Conservation (phyloP, 2,329 filamentous ascomycete genomes). For the Trichophyton verrucosum region DNA sequence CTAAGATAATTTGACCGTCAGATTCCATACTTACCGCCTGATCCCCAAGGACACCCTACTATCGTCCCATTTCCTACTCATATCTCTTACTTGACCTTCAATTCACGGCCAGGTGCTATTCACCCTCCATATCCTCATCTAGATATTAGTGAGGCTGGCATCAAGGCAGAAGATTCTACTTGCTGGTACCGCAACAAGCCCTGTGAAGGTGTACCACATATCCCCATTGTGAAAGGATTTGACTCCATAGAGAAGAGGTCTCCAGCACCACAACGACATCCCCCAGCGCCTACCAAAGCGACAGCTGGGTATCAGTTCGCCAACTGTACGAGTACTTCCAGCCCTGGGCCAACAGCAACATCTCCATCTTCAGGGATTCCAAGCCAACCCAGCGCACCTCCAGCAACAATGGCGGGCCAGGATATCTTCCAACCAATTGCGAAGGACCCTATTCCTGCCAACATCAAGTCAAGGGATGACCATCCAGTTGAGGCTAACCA, state of each 20-base stretch:
- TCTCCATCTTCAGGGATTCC: neutral
- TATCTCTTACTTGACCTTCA: conserved; percentile 7
- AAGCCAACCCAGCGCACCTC: neutral
- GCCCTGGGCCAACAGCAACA: neutral
- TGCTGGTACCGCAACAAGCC: conserved; percentile 4
- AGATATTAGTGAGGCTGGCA: neutral
- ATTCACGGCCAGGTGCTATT: neutral
- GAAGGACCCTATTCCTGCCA: conserved; percentile 26
- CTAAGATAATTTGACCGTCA: neutral
- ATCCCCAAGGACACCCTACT: conserved; percentile 7
- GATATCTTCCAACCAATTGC: conserved; percentile 33
- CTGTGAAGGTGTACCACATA: conserved; percentile 7
- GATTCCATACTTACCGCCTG: conserved; percentile 4
- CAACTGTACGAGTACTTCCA: neutral
- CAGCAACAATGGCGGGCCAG: conserved; percentile 17
- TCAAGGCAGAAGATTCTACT: neutral
- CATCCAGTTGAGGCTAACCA: conserved; percentile 32
- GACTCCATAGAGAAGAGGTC: neutral
- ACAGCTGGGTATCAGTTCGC: neutral
- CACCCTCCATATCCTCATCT: conserved; percentile 7
- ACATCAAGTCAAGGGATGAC: conserved; percentile 28
- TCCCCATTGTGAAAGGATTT: neutral
- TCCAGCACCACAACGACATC: neutral
- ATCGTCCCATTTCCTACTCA: conserved; percentile 19
- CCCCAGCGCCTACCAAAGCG: neutral